These are phyloP conservation scores for Mycena belliarum DNA, from an alignment of 768 basidiomycete genomes.

Conservation along the genomic window DNA sequence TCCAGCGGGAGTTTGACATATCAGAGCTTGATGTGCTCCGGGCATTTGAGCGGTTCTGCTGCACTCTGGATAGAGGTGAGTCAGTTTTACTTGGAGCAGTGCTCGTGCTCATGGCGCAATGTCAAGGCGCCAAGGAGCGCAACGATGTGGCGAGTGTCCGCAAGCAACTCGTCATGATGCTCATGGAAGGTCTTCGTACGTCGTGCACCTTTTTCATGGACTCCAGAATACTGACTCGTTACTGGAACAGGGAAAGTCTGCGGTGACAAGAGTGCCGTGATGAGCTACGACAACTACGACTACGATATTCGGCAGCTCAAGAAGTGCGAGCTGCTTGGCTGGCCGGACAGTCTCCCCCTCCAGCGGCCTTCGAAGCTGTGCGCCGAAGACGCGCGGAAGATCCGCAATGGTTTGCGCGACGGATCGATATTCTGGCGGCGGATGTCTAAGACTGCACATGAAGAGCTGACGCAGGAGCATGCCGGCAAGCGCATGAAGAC, in stretches of 20 bases:
- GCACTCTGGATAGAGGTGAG: background rate
- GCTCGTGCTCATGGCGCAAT: too few species aligned
- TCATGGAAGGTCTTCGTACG: background rate
- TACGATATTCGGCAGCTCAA: background rate
- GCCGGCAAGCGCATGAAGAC: background rate
- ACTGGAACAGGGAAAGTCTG: background rate
- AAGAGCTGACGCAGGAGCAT: background rate
- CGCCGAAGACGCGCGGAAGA: background rate
- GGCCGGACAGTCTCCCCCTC: background rate
- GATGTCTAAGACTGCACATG: background rate
- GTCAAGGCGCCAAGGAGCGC: too few species aligned
- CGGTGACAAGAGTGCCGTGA: background rate
- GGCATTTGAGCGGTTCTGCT: background rate
- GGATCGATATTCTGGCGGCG: background rate
- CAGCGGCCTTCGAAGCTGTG: background rate
- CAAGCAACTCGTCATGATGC: too few species aligned
- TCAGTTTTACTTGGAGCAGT: background rate
- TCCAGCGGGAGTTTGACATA: background rate
- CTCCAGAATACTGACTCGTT: too few species aligned
- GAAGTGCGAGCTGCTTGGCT: background rate
- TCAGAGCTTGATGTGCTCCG: background rate
- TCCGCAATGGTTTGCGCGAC: background rate
- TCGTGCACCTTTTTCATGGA: background rate
- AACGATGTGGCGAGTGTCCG: too few species aligned
- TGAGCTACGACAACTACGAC: background rate